Evolutionary conservation across 1,139 yeast genomes (phyloP).

Genomic region (Saccharomyces hybrid): DNA sequence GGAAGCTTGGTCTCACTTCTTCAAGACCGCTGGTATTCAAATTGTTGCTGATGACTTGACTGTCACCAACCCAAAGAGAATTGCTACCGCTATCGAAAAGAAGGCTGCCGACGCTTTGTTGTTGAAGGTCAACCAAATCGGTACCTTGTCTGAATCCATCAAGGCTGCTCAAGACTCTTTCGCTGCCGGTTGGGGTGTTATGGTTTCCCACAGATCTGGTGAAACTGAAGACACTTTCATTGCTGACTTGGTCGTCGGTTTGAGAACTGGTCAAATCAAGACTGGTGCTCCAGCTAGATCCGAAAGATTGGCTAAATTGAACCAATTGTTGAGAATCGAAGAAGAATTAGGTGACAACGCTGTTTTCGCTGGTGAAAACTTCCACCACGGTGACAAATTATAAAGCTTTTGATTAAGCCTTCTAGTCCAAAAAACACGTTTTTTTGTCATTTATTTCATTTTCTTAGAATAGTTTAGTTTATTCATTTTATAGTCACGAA

Average conservation of each 20-base stretch:
- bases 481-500: slow-evolving; percentile 13
- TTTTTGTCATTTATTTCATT: slow-evolving; percentile 3
- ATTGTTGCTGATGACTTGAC: slow-evolving; percentile 96
- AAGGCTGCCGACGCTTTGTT: slow-evolving; percentile 88
- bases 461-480: slow-evolving; percentile 4
- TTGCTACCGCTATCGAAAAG: slow-evolving; percentile 88
- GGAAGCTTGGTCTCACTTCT: slow-evolving; percentile 92
- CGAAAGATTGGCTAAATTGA: slow-evolving; percentile 95
- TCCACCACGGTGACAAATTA: slow-evolving; percentile 44
- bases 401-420: slow-evolving; percentile 10
- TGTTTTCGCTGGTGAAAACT: slow-evolving; percentile 82
- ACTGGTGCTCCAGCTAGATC: slow-evolving; percentile 99
- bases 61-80: slow-evolving; percentile 91
- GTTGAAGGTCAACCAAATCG: slow-evolving; percentile 94
- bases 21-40: slow-evolving; percentile 67
- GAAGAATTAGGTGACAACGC: slow-evolving; percentile 96
- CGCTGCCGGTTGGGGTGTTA: slow-evolving; percentile 93
- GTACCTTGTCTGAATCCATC: slow-evolving; percentile 84
- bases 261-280: slow-evolving; percentile 96
- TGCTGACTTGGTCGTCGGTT: slow-evolving; percentile 94
- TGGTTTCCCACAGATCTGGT: slow-evolving; percentile 98
- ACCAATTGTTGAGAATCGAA: slow-evolving; percentile 95
- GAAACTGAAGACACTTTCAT: slow-evolving; percentile 97
- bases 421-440: not conserved
- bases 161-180: slow-evolving; percentile 87